A percentile compares a stretch with the other conserved stretches of the same genome.
phyloP scores from a whole-genome alignment of 768 basidiomycete genomes.

The Dendrothele bispora region DNA sequence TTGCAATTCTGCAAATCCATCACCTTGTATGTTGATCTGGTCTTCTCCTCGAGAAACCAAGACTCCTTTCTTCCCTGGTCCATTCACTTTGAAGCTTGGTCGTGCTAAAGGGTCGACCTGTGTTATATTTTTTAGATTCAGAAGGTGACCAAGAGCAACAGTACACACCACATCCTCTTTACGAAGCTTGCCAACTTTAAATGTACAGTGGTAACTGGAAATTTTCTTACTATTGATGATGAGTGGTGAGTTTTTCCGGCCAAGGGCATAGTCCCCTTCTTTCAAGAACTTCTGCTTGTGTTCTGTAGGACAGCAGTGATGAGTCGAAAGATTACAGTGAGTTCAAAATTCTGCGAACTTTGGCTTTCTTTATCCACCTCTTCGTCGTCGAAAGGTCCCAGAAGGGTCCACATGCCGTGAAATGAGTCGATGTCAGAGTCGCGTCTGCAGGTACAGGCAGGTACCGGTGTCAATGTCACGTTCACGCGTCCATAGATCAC shows the following conservation, averaged over 20 bases:
- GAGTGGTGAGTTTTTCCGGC: conserved; percentile 55
- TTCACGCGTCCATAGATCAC: no score
- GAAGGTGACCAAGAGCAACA: not conserved
- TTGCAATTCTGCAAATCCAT: conserved; percentile 40
- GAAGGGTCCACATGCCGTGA: no score
- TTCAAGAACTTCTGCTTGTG: no score
- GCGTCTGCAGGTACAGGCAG: no score
- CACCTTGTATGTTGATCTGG: conserved; percentile 33
- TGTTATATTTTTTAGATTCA: not conserved
- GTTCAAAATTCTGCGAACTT: no score
- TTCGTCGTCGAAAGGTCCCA: no score
- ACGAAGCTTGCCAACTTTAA: conserved; percentile 54
- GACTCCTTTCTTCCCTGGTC: conserved; percentile 48
- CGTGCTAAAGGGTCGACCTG: conserved; percentile 50
- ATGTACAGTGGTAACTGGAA: conserved; percentile 59
- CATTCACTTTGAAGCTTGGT: conserved; percentile 50
- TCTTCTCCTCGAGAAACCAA: conserved; percentile 39
- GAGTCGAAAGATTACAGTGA: no score
- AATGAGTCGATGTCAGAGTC: no score
- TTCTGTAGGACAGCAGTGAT: no score
- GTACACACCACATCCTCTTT: conserved; percentile 55
- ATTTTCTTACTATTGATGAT: conserved; percentile 61
- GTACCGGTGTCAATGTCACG: no score
- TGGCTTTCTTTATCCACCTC: no score
- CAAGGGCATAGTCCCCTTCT: conserved; percentile 59